A percentile compares a stretch with the other conserved stretches of the same genome.
phyloP scores from a whole-genome alignment of 2,329 filamentous ascomycete genomes.

The Epichloe typhina region DNA sequence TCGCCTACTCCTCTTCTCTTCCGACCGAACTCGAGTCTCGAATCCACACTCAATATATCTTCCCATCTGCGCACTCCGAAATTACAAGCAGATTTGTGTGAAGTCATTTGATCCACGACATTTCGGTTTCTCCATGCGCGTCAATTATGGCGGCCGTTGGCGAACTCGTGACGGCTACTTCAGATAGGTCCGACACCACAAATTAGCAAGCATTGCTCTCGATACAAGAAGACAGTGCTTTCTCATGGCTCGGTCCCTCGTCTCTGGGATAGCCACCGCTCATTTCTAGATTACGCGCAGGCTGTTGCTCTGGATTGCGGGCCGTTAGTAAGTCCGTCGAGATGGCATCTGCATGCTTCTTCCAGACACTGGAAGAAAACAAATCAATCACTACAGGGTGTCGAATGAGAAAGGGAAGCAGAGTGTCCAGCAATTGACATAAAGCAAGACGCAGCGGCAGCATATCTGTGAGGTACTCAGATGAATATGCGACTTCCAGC shows the following conservation, averaged over 20 bases:
- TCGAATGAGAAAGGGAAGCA: conserved; percentile 13
- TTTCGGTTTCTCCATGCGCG: neutral
- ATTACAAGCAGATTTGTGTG: neutral
- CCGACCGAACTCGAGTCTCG: neutral
- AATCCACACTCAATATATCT: neutral
- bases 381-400: conserved; percentile 13
- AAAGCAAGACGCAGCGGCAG: conserved; percentile 19
- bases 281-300: neutral
- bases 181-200: neutral
- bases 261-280: neutral
- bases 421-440: conserved; percentile 16
- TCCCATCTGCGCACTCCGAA: neutral
- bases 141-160: neutral
- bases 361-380: conserved; percentile 14
- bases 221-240: neutral
- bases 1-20: neutral
- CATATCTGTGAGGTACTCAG: conserved; percentile 13
- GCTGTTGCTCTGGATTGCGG: neutral
- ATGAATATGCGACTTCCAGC: conserved; percentile 16
- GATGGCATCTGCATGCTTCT: conserved; percentile 11
- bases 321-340: conserved; percentile 14
- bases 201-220: neutral
- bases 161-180: neutral
- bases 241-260: neutral
- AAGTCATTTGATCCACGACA: no score